phyloP scores from a whole-genome alignment of 441 rosid genomes.

The Theobroma grandiflorum region DNA sequence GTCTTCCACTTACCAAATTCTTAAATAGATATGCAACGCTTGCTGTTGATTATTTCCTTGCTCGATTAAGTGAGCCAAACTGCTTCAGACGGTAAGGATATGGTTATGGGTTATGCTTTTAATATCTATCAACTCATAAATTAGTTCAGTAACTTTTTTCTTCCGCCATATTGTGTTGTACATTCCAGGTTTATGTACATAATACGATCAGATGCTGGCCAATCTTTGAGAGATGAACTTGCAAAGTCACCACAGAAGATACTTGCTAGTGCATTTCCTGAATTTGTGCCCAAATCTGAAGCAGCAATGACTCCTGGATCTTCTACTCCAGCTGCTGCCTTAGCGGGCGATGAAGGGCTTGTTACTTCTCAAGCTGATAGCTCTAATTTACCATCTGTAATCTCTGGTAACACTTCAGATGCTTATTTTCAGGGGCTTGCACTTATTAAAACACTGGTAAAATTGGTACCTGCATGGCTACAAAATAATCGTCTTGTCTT shows the following conservation, averaged over 20 bases:
- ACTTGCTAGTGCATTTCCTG: slow-evolving; percentile 87
- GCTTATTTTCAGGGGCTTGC: slow-evolving; percentile 97
- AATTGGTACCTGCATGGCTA: slow-evolving; percentile 92
- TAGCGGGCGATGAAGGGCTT: slow-evolving; percentile 68
- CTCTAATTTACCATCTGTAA: slow-evolving; percentile 52
- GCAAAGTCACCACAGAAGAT: slow-evolving; percentile 94
- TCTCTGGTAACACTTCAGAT: slow-evolving; percentile 60
- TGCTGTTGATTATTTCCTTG: slow-evolving; percentile 98
- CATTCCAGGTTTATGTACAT: slow-evolving; percentile 89
- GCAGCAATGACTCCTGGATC: slow-evolving; percentile 51
- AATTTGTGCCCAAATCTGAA: slow-evolving; percentile 74
- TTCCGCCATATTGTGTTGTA: slow-evolving; percentile 27
- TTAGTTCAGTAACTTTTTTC: slow-evolving; percentile 19
- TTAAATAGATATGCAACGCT: slow-evolving; percentile 92
- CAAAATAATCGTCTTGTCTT: slow-evolving; percentile 84
- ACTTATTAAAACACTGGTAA: slow-evolving; percentile 89
- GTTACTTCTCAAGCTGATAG: slow-evolving; percentile 54
- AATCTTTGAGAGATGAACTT: slow-evolving; percentile 95
- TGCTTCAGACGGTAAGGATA: slow-evolving; percentile 87
- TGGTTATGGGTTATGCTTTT: slow-evolving; percentile 31
- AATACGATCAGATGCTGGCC: slow-evolving; percentile 96
- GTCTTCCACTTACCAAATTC: slow-evolving; percentile 93
- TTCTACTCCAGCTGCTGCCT: slow-evolving; percentile 64
- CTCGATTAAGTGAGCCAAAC: slow-evolving; percentile 88
- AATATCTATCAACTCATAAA: slow-evolving; percentile 25